Evolutionary conservation across 345 rosid species (phyloP).

Genomic region (Capsella bursapastoris): DNA sequence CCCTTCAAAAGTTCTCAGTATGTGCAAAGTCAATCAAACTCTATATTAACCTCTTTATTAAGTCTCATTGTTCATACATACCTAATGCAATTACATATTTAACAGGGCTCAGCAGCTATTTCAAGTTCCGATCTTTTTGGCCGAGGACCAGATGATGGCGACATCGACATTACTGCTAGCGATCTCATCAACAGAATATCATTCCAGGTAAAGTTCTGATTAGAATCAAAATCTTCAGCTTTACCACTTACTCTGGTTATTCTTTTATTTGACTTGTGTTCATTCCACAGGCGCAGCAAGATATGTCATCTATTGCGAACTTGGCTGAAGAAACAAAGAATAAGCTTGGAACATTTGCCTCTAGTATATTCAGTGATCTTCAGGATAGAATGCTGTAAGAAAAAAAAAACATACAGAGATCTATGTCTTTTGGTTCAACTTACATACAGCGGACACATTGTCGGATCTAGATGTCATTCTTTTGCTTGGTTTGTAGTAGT

Average conservation of each 20-base stretch:
- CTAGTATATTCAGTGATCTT: conserved; percentile 74
- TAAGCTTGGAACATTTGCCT: conserved; percentile 83
- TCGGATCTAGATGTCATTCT: not conserved
- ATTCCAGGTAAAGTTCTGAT: conserved; percentile 66
- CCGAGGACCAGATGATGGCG: conserved; percentile 48
- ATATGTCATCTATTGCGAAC: conserved; percentile 78
- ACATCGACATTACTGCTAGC: conserved; percentile 74
- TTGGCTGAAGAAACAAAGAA: conserved; percentile 95
- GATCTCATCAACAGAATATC: conserved; percentile 86
- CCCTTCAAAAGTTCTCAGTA: conserved; percentile 92
- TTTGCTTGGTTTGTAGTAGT: conserved; percentile 17
- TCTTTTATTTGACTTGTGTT: not conserved
- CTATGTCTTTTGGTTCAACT: conserved; percentile 13
- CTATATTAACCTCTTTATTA: not conserved
- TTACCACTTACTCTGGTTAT: not conserved
- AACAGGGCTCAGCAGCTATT: conserved; percentile 85
- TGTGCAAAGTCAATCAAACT: conserved; percentile 35
- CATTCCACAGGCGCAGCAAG: conserved; percentile 78
- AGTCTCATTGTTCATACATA: not conserved
- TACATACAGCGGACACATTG: conserved; percentile 16
- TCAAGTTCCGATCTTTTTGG: conserved; percentile 98
- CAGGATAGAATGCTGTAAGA: conserved; percentile 86
- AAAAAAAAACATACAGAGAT: not conserved
- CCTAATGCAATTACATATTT: not conserved
- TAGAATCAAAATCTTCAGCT: not conserved